Base-by-base conservation (phyloP, 805 yeast species). In the Lachancea sp. region DNA sequence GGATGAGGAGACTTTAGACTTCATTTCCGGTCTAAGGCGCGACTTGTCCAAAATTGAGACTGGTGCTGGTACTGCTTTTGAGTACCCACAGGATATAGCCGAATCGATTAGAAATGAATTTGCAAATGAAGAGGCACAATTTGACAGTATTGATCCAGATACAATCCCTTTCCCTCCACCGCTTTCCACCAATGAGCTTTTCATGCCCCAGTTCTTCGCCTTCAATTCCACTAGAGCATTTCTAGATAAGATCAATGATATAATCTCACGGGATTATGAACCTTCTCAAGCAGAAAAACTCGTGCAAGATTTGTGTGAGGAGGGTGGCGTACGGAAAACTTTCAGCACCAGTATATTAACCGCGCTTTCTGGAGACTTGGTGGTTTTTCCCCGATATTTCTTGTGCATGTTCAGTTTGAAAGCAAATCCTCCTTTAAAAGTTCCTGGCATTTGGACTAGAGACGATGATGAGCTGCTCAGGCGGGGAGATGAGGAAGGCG, bases 381-480 rank as follows among this genome's bases (percentile, higher is more conserved):
- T 63, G 45, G 54, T 68, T 33, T 65, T 70, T 41, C 69, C 71
- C 32, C 60, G 67, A 34, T 70, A 65, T 45, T 60, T 70, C 43
- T 60, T 68, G 42, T 53, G 59, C 29, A 67, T 67, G 54, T 60
- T 70, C 32, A 61, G 62, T 45, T 58, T 65, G 19, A 67, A 66
- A 24, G 56, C 61, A 12, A 67, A 68, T 44, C 74, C 73, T 8
- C 74, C 74, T 26, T 46, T 49, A 39, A 54, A 66, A 38, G 63
- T 63, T 7, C 65, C 68, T n/a, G 74, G 73, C 38, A 64, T 70
- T 32, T 70, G 74, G 74, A 68, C 72, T 2, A 49, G 60, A 20
- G 68, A 64, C 34, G 72, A 70, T 55, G 74, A 70, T 45, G 61
- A 52, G 13, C 55, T 58, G 46, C 47, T 69, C 39, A 62, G 55